Evolutionary conservation across 176 grass and related monocot species (phyloP), one percentile per base, ranked within the genome.

Genomic region (Carex littledalei): DNA sequence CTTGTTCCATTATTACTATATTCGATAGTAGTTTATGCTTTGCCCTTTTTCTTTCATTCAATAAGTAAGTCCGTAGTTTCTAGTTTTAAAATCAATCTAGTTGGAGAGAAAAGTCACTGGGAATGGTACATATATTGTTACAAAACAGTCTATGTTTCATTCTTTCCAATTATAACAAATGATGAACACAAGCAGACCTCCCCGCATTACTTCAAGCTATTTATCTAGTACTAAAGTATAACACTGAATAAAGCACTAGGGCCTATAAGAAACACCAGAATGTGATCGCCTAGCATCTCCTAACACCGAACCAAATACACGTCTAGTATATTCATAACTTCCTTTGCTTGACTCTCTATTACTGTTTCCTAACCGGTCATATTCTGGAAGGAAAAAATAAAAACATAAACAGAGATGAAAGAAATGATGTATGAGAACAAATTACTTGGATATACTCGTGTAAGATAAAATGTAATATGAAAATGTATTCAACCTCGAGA

Each of bases 311-410:
- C 88, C 96, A 89, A 92, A 91, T 31, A 92, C 81, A 79, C 75
- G 91, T 58, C 89, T 94, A 84, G 88, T 89, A 91, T 98, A 93
- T 53, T 94, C 89, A 58, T 93, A 91, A 12, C 81, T 94, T 84
- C 84, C 87, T 26, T 88, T 88, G 85, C 73, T 86, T 68, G 88
- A 66, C 60, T 84, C 89, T 85, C 91, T 90, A 88, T 39, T 84
- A 49, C 77, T 59, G 77, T 88, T 64, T 52, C 86, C 93, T 81
- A 92, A 83, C 76, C 81, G 89, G 67, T 53, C 84, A 86, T 85
- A 85, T 90, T 95, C 92, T 87, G 21, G 88, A 58, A 90, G 9
- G 55, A 85, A 83, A 29, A 32, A 89, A 67, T 18, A 2, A 85
- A 84, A 26, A 90, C 47, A 50, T 49, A 49, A 50, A 50, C 47